Base-by-base conservation (phyloP, 192 early-diverging fungal genomes). In the Dispira parvispora region DNA sequence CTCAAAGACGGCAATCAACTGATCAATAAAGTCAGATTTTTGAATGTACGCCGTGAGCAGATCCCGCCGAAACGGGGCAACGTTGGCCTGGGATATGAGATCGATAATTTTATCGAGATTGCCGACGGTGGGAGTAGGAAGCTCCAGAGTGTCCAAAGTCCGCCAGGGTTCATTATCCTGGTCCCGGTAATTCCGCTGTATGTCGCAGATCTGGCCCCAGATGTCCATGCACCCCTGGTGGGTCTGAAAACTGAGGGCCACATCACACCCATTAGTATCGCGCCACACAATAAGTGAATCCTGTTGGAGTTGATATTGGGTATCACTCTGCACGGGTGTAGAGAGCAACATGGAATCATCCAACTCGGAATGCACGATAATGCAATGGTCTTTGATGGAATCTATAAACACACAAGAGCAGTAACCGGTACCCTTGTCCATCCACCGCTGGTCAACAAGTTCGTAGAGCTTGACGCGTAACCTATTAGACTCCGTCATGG, bases 171-270 rank as follows among this genome's bases (percentile, higher is more conserved):
- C 53, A 46, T 63, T 20, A 45, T 20, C 42, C 12, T 55, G 49
- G 26, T 44, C 28, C 32, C 50, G 13, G 28, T 49, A 65, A 53
- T 58, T 42, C 25, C n/a, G 27, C 56, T 70, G 60, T 14, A 64
- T 64, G 11, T 73, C 28, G 28, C 14, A 61, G 43, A 67, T 42
- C 52, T 72, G 72, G 64, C 79, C 86, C 89, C 88, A 82, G 56
- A 92, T 80, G 38, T 88, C 84, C 25, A 78, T 71, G 62, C 93
- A 94, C 50, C 90, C 91, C n/a, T 80, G 85, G 46, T 80, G 78
- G 64, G 90, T 87, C 75, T 94, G 88, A 73, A 98, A 98, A 65
- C 90, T 92, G 27, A 98, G 77, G 11, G 95, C 95, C 38, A 94
- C 72, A 68, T 98, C 92, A 32, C 78, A 67, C 13, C 83, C 82